These are phyloP conservation scores for Aureobasidium zeae DNA, from an alignment of 2,329 filamentous ascomycete species.

Conservation along the genomic window DNA sequence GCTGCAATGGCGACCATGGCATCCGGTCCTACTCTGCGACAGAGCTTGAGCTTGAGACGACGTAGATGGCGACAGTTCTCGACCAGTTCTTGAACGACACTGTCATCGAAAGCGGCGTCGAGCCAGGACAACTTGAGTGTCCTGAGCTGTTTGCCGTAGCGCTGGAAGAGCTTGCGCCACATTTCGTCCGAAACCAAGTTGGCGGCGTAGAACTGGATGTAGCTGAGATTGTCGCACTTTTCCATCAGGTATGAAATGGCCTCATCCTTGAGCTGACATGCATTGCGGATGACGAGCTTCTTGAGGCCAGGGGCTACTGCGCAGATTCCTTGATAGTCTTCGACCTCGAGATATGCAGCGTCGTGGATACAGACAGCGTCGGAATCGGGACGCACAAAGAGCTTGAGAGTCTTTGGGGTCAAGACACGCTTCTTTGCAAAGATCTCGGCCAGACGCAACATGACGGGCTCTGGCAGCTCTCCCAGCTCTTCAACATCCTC, in stretches of 20 bases:
- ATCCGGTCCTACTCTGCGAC: slow-evolving; percentile 59
- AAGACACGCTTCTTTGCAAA: slow-evolving; percentile 54
- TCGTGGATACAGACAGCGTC: slow-evolving; percentile 52
- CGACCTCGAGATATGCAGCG: slow-evolving; percentile 56
- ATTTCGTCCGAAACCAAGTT: slow-evolving; percentile 70
- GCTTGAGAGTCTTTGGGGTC: slow-evolving; percentile 41
- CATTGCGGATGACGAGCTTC: slow-evolving; percentile 67
- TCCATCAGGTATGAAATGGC: slow-evolving; percentile 73
- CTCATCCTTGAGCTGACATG: slow-evolving; percentile 82
- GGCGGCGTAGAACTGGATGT: slow-evolving; percentile 70
- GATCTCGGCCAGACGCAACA: slow-evolving; percentile 53
- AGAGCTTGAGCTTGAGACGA: slow-evolving; percentile 72
- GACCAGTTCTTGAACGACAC: slow-evolving; percentile 54
- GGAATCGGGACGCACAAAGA: slow-evolving; percentile 45
- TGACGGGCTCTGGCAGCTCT: slow-evolving; percentile 48
- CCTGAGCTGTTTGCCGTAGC: slow-evolving; percentile 56
- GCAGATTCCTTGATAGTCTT: slow-evolving; percentile 75
- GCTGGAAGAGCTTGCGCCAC: slow-evolving; percentile 62
- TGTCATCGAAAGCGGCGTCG: slow-evolving; percentile 70
- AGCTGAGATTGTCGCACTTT: slow-evolving; percentile 58
- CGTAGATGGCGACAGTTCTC: slow-evolving; percentile 57
- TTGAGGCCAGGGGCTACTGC: slow-evolving; percentile 61
- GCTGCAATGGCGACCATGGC: slow-evolving; percentile 57
- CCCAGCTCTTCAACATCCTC: slow-evolving; percentile 57
- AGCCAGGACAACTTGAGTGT: slow-evolving; percentile 72